Evolutionary conservation across 2,329 filamentous ascomycete species (phyloP), one percentile per base, ranked within the genome.

Genomic region (Torrubiellomyces zombiae): DNA sequence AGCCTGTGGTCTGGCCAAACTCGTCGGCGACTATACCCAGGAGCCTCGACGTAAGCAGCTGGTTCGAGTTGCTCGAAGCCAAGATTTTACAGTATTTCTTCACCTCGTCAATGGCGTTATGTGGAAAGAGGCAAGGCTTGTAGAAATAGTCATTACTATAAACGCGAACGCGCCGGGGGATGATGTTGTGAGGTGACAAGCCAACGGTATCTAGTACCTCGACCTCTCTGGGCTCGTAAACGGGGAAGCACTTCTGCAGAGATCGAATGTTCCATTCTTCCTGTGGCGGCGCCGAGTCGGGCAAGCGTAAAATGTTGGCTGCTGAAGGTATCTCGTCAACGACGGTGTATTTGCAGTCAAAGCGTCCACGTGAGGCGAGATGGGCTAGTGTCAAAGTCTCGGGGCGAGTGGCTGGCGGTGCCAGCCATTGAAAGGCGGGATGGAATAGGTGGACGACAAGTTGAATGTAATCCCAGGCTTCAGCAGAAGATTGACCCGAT

Each of bases 321-420:
- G 28, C 18, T 4, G 28, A 12, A 10, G 28, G 16, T 11, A 18
- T 11, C 14, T 31, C 28, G 4, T 28, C 12, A 9, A 28, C n/a
- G 18, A 31, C 28, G 16, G 16, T 14, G 22, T 31, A 31, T 9
- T 25, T 19, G 20, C 25, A 27, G n/a, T 18, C 16, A 13, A 31
- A 31, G 12, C 22, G 20, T n/a, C 22, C 25, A 12, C 21, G 27
- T 12, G 20, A 9, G 4, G 23, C 14, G 4, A 32, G 24, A 11
- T 29, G 15, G 19, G 30, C 30, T 6, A 32, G 25, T 9, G 27
- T 32, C n/a, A 32, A 18, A n/a, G 27, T 32, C n/a, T 26, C 28
- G 11, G 23, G 15, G 16, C 29, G 26, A 9, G 19, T 8, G 12
- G 17, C 11, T 6, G 24, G 16, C 11, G 31, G 28, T 10, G 31